Evolutionary conservation across 2,329 filamentous ascomycete genomes (phyloP).

Genomic region (Aureobasidium subglaciale): DNA sequence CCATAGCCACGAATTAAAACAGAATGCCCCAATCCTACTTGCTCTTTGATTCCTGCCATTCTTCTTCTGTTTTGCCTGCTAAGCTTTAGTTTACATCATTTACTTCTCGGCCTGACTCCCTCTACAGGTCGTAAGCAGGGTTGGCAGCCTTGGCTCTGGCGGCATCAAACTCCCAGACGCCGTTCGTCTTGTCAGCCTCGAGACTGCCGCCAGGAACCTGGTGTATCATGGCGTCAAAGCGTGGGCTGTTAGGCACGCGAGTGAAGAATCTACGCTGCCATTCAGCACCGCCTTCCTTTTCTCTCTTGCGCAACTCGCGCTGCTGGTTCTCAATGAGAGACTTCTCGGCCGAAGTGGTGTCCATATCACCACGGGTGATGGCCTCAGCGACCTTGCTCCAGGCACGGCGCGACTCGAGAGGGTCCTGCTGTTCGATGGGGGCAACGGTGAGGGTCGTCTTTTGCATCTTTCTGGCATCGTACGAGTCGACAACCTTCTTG

Average conservation of each 20-base stretch:
- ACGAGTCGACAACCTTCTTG: slow-evolving; percentile 38
- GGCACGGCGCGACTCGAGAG: slow-evolving; percentile 78
- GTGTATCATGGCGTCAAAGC: slow-evolving; percentile 42
- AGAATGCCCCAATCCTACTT: too few species aligned
- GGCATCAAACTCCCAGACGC: slow-evolving; percentile 56
- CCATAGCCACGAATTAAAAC: too few species aligned
- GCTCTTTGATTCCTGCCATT: too few species aligned
- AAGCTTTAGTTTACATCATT: background rate
- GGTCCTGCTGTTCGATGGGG: slow-evolving; percentile 70
- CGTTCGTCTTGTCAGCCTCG: slow-evolving; percentile 60
- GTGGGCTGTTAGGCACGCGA: slow-evolving; percentile 31
- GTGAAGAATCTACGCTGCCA: slow-evolving; percentile 86
- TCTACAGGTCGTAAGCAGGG: background rate
- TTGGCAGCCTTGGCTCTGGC: slow-evolving; percentile 10
- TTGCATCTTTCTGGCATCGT: slow-evolving; percentile 40
- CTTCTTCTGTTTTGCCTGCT: background rate
- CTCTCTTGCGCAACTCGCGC: slow-evolving; percentile 65
- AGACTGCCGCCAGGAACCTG: slow-evolving; percentile 37
- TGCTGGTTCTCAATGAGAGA: slow-evolving; percentile 84
- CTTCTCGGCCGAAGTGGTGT: slow-evolving; percentile 71
- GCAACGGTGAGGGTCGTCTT: slow-evolving; percentile 64
- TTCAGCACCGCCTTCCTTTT: slow-evolving; percentile 63
- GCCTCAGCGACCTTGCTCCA: slow-evolving; percentile 81
- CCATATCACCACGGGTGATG: slow-evolving; percentile 77
- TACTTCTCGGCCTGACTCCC: background rate